Percentiles rank a stretch among this genome's conserved stretches.
Conservation (phyloP, 306 rosid genomes). For the Nissolia schottii region DNA sequence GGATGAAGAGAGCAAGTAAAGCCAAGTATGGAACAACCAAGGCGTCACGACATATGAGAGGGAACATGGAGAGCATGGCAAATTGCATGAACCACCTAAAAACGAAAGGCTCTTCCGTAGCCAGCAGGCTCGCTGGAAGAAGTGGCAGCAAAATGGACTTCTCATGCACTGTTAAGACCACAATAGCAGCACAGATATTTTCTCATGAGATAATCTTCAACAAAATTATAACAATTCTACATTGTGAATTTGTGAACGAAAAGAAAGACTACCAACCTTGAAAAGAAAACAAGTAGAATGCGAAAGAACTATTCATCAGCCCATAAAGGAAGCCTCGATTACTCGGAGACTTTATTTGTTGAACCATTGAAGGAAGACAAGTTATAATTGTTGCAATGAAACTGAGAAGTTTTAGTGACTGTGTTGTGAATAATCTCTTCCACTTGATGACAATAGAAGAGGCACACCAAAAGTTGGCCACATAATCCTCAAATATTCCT, state of each 20-base stretch:
- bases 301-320: constrained; percentile 70
- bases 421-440: constrained; percentile 74
- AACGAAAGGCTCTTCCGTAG: constrained; percentile 70
- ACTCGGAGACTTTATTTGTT: constrained; percentile 77
- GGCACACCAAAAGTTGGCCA: constrained; percentile 95
- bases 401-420: constrained; percentile 65
- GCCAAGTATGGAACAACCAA: constrained; percentile 65
- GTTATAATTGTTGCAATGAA: constrained; percentile 58
- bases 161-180: constrained; percentile 72
- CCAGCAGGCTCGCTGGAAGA: constrained; percentile 82
- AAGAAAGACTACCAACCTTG: constrained; percentile 55
- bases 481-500: constrained; percentile 91
- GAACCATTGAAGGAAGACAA: constrained; percentile 85
- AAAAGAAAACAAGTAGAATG: constrained; percentile 89
- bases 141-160: constrained; percentile 88
- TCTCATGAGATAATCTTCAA: not conserved
- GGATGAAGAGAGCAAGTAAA: constrained; percentile 47
- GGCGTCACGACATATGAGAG: constrained; percentile 63
- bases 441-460: constrained; percentile 80
- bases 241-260: not conserved
- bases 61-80: constrained; percentile 83
- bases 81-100: constrained; percentile 49
- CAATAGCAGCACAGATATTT: not conserved
- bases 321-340: constrained; percentile 76
- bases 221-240: not conserved